These are phyloP conservation scores for Mycena polygramma DNA, from an alignment of 768 basidiomycete species.

Conservation along the genomic window DNA sequence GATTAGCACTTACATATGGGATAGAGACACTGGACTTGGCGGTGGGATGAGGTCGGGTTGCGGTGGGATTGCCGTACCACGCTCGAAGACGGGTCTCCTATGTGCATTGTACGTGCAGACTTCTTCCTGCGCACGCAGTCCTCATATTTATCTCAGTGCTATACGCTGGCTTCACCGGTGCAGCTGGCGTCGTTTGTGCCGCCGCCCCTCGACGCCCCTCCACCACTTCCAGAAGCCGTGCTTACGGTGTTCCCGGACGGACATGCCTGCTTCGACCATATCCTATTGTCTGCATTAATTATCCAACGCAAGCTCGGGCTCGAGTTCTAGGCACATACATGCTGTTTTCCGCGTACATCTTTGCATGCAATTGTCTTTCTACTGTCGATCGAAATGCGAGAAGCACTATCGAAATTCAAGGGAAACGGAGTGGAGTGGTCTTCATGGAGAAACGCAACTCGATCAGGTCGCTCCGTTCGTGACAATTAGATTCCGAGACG, in stretches of 20 bases:
- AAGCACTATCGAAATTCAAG: too few species aligned
- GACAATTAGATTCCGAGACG: too few species aligned
- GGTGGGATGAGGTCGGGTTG: conserved; percentile 49
- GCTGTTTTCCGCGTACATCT: too few species aligned
- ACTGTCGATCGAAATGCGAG: too few species aligned
- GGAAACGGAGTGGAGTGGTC: too few species aligned
- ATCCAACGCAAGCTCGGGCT: conserved; percentile 54
- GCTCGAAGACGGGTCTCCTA: conserved; percentile 60
- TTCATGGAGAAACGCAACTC: too few species aligned
- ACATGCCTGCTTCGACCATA: conserved; percentile 59
- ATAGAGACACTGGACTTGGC: conserved; percentile 60
- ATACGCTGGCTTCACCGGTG: conserved; percentile 41
- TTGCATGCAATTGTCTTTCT: too few species aligned
- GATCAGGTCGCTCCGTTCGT: too few species aligned
- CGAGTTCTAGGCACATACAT: conserved; percentile 26
- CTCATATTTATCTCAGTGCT: conserved; percentile 44
- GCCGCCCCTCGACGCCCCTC: conserved; percentile 60
- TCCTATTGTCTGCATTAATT: conserved; percentile 58
- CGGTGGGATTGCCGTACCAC: conserved; percentile 62
- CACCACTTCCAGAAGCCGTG: conserved; percentile 59
- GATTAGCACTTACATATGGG: not conserved
- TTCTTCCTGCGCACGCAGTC: not conserved
- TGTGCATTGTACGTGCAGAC: conserved; percentile 55
- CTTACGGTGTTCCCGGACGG: conserved; percentile 62
- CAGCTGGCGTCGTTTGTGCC: conserved; percentile 63